These are phyloP conservation scores for Fusarium haematococcum DNA, from an alignment of 2,329 filamentous ascomycete genomes.

Conservation along the genomic window DNA sequence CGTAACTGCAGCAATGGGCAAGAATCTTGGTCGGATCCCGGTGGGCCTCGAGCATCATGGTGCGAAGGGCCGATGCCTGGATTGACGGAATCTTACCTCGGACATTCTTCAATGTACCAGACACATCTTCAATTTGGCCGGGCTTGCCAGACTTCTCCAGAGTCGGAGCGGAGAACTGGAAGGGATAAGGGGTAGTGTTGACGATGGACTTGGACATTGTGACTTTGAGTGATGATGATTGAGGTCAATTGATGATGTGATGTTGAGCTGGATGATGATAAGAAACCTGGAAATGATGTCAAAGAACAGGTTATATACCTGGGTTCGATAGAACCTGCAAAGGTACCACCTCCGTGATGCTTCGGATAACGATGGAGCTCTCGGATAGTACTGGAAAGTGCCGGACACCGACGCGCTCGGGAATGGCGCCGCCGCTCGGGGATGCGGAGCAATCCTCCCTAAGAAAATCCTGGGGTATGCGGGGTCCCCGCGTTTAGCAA, in stretches of 20 bases:
- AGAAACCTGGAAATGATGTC: not conserved
- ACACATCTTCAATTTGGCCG: constrained; percentile 17
- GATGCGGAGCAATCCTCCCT: not conserved
- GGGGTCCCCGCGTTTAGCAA: constrained; percentile 7
- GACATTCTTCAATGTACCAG: constrained; percentile 21
- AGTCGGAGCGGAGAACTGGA: constrained; percentile 42
- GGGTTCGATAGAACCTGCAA: not conserved
- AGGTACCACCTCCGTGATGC: not conserved
- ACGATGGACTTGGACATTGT: constrained; percentile 42
- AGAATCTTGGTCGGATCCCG: constrained; percentile 57
- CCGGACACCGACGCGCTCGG: constrained; percentile 7
- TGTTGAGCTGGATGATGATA: not conserved
- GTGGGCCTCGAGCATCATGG: constrained; percentile 56
- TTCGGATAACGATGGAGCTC: constrained; percentile 2
- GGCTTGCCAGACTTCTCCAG: constrained; percentile 26
- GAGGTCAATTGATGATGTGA: not conserved
- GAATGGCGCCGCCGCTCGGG: not conserved
- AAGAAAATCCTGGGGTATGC: constrained; percentile 10
- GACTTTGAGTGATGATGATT: not conserved
- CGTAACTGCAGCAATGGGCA: constrained; percentile 56
- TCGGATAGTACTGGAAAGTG: constrained; percentile 24
- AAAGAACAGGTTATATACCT: not conserved
- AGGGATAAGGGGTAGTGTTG: constrained; percentile 49
- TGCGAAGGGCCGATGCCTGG: constrained; percentile 53
- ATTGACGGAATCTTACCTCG: constrained; percentile 49